Base-by-base conservation (phyloP, 73 alveolate species). In the Paraurostyla sp. region DNA sequence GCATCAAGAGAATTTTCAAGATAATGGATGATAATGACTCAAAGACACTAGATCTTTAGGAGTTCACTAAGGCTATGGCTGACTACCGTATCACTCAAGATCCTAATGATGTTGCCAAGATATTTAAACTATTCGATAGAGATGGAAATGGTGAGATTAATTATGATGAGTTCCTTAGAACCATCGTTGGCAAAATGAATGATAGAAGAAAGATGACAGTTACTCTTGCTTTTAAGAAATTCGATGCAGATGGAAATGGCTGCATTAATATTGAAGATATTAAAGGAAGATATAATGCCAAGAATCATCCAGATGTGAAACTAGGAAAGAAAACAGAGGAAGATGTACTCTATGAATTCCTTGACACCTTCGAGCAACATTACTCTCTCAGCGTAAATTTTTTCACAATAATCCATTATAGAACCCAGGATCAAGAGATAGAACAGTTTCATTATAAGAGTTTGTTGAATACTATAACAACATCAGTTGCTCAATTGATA, bases 91-190 rank as follows among this genome's bases (percentile, higher is more conserved):
- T 82, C 32, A 42, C 35, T 35, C 35, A 60, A 15, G 58, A 38
- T 71, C 60, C 83, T 30, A 80, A 54, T 36, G 92, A 84, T 20
- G 78, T 71, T 9, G 51, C 52, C 59, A 33, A 45, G 18, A 62
- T 90, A 13, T 90, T 83, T 78, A 59, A 69, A 9, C 65, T 75
- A 18, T 90, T 90, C 65, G 95, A 90, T 81, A 69, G 89, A 57
- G 96, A 97, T 84, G 93, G 92, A 36, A 89, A 95, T 78, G 98
- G 98, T 48, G 83, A 92, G 82, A 83, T 97, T 30, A 95, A 92
- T 82, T 96, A 95, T 90, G 99, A 97, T 90, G 99, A 90, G 46
- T 90, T 90, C 87, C 15, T 90, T 56, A 59, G 87, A 71, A 87
- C 91, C 29, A 91, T 82, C 57, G 84, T 59, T 4, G 97, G 97